Evolutionary conservation across 2,329 filamentous ascomycete genomes (phyloP), one percentile per base, ranked within the genome.

Genomic region (Shiraia sp.): DNA sequence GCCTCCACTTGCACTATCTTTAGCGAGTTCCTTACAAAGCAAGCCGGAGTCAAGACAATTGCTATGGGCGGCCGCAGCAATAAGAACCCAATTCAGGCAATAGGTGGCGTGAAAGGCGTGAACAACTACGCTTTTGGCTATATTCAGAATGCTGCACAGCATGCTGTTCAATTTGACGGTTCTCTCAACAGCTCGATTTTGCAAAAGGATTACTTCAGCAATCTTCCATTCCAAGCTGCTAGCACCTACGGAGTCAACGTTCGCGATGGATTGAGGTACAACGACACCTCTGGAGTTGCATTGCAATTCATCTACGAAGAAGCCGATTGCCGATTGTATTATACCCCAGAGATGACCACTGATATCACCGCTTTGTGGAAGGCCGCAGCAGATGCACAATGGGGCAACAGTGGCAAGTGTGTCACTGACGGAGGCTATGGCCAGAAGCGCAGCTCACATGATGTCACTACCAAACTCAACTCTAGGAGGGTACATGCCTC

Each of bases 1-100:
- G 76, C 76, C 15, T 82, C 79, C 1, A 79, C 79, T 2, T 84
- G 81, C 65, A 75, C 78, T 3, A 68, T 81, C 3, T 80, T 81
- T 47, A 72, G 74, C 9, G 77, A 83, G 49, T 73, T 82, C 52
- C 68, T 83, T 53, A 74, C 74, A 16, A 63, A 73, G 17, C 72
- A 79, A 45, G 78, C 70, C 15, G 75, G 75, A 24, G 76, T 82
- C n/a, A 75, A 76, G 63, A 77, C 74, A 4, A 72, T 76, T 38
- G 77, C 75, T 5, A 68, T 80, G 43, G 80, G 79, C 17, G 79
- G 79, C 15, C 69, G 69, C 31, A 64, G 61, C 24, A 70, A 71
- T 33, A 55, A 66, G 24, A 74, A 76, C 2, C 67, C 69, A 2
- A 81, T 81, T 42, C 79, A 81, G 59, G 77, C 76, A 14, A 70